A percentile compares a stretch with the other conserved stretches of the same genome.
Conservation (phyloP, 768 basidiomycete species). For the Phanerochaete sordida region DNA sequence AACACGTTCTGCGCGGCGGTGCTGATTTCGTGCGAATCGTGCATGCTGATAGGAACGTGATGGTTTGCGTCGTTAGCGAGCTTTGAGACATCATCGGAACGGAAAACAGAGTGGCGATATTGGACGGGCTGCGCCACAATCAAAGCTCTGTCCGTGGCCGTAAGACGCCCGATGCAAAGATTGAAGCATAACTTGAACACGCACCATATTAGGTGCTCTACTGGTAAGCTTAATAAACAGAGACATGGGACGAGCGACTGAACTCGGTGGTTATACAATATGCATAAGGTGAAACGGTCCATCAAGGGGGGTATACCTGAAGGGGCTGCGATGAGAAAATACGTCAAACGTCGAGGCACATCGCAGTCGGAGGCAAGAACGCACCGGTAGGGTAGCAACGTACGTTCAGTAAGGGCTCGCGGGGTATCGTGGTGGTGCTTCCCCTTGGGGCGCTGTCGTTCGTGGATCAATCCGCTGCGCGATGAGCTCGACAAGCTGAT, state of each 20-base stretch:
- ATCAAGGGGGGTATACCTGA: too few relatives aligned
- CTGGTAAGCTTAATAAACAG: too few relatives aligned
- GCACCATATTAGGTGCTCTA: too few relatives aligned
- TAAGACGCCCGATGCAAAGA: neutral
- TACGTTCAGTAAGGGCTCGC: neutral
- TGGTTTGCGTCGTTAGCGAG: neutral
- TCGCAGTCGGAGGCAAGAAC: too few relatives aligned
- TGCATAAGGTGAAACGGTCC: too few relatives aligned
- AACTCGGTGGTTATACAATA: too few relatives aligned
- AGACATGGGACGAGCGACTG: too few relatives aligned
- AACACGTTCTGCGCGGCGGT: neutral
- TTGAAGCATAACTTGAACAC: too few relatives aligned
- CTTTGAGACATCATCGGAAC: neutral
- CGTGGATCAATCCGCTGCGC: slow-evolving; percentile 10
- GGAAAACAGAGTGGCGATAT: neutral
- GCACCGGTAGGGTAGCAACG: neutral
- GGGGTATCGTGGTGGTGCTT: slow-evolving; percentile 9
- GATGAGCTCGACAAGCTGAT: slow-evolving; percentile 12
- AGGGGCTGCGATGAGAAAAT: too few relatives aligned
- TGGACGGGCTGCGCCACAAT: neutral
- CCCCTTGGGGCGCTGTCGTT: neutral
- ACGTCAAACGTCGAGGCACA: too few relatives aligned
- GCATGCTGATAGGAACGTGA: neutral
- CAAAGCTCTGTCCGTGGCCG: neutral
- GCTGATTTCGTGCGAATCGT: neutral